These are phyloP conservation scores for Dalbergia cultrata DNA, from an alignment of 306 rosid species.

Conservation along the genomic window DNA sequence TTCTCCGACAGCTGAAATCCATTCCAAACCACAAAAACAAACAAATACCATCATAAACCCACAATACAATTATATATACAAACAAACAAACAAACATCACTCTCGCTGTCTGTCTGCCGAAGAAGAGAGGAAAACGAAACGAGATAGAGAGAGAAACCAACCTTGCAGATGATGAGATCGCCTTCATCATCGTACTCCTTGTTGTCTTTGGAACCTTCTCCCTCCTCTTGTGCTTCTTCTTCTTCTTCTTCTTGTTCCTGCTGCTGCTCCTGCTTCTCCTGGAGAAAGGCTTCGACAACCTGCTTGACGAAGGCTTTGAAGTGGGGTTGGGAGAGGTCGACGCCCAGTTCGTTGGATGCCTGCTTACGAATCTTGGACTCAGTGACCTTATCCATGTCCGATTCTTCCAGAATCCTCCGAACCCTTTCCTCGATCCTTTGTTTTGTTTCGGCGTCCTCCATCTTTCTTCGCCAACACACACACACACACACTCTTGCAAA, in stretches of 20 bases:
- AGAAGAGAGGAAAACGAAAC: too few species aligned
- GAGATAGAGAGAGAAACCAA: constrained; percentile 22
- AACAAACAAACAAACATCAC: not conserved
- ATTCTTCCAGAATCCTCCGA: constrained; percentile 64
- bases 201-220: constrained; percentile 44
- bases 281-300: constrained; percentile 72
- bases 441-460: constrained; percentile 73
- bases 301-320: constrained; percentile 72
- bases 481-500: too few species aligned
- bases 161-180: constrained; percentile 86
- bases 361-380: constrained; percentile 83
- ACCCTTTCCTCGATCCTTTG: constrained; percentile 71
- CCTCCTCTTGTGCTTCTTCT: not conserved
- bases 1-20: constrained; percentile 73
- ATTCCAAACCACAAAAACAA: not conserved
- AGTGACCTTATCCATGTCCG: constrained; percentile 83
- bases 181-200: constrained; percentile 77
- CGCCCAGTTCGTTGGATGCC: constrained; percentile 68
- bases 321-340: constrained; percentile 71
- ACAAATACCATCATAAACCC: too few species aligned
- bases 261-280: constrained; percentile 52
- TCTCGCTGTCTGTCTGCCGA: not conserved
- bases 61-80: too few species aligned
- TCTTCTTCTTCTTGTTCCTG: constrained; percentile 1
- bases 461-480: not conserved